A percentile compares a stretch with the other conserved stretches of the same genome.
These are phyloP conservation scores for Venturia oleaginea DNA, from an alignment of 2,329 filamentous ascomycete genomes.

Conservation along the genomic window DNA sequence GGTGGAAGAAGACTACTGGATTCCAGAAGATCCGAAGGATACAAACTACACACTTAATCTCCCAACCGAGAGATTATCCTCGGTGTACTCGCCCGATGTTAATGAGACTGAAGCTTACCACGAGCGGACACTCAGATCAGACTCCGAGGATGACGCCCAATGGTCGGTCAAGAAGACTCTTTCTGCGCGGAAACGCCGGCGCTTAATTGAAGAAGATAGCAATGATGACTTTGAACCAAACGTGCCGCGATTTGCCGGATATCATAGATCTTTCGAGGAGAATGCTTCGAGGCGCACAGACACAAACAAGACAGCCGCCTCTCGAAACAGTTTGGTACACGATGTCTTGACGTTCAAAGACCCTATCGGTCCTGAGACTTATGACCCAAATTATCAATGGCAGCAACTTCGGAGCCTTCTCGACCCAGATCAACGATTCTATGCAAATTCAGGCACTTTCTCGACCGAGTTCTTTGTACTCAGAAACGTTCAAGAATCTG, in stretches of 20 bases:
- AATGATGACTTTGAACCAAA: not conserved
- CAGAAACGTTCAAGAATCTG: not conserved
- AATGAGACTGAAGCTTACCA: not conserved
- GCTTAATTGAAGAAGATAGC: not conserved
- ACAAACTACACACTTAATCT: not conserved
- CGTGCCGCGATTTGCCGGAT: not conserved
- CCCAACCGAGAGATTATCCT: not conserved
- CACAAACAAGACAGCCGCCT: not conserved
- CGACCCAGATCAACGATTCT: conserved; percentile 31
- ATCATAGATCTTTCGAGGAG: not conserved
- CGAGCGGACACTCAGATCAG: not conserved
- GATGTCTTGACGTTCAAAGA: not conserved
- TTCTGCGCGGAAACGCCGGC: not conserved
- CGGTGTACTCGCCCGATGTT: not conserved
- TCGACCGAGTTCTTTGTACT: conserved; percentile 30
- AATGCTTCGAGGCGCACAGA: not conserved
- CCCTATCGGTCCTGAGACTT: not conserved
- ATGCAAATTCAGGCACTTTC: conserved; percentile 36
- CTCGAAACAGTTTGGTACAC: not conserved
- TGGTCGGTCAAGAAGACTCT: not conserved
- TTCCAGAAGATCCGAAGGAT: not conserved
- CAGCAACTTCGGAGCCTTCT: conserved; percentile 21
- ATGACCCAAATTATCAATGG: conserved; percentile 5
- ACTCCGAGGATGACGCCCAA: not conserved
- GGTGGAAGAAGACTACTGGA: not conserved